Conservation (phyloP, 2,329 filamentous ascomycete genomes). For the Sclerotinia borealis region DNA sequence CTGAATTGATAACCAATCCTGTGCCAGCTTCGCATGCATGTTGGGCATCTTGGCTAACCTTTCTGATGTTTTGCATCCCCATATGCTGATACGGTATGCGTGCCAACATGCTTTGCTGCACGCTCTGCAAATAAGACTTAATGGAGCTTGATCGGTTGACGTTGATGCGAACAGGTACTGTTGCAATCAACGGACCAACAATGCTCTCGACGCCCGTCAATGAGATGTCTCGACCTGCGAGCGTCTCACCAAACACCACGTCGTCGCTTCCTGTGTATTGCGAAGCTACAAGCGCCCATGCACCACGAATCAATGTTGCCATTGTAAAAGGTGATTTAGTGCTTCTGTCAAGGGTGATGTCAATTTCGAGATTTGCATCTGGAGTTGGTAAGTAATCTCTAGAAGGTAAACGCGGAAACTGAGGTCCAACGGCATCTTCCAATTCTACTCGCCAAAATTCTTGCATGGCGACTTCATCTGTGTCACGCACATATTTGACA, state of each 20-base stretch:
- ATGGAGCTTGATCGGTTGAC: constrained; percentile 34
- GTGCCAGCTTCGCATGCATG: constrained; percentile 30
- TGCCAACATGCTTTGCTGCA: constrained; percentile 42
- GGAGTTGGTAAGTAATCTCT: constrained; percentile 40
- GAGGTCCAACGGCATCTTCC: constrained; percentile 39
- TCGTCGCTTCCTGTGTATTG: constrained; percentile 36
- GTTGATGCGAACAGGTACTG: constrained; percentile 31
- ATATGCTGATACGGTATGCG: constrained; percentile 38
- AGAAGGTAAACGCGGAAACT: constrained; percentile 44
- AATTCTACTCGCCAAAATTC: constrained; percentile 44
- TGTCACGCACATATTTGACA: constrained; percentile 41
- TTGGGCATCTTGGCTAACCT: constrained; percentile 29
- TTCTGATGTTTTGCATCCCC: constrained; percentile 25
- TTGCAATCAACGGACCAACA: constrained; percentile 40
- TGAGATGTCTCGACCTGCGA: constrained; percentile 38
- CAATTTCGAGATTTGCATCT: constrained; percentile 39
- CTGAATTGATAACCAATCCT: constrained; percentile 1
- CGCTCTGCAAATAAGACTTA: constrained; percentile 38
- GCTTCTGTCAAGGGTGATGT: constrained; percentile 24
- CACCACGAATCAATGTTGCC: constrained; percentile 26
- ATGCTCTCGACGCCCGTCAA: constrained; percentile 38
- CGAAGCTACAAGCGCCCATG: constrained; percentile 38
- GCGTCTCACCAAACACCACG: constrained; percentile 40
- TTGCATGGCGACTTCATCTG: constrained; percentile 31
- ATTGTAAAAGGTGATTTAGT: constrained; percentile 18